A percentile compares a stretch with the other conserved stretches of the same genome.
These are phyloP conservation scores for Phlebiopsis flavidoalba DNA, from an alignment of 768 basidiomycete genomes.

Conservation along the genomic window DNA sequence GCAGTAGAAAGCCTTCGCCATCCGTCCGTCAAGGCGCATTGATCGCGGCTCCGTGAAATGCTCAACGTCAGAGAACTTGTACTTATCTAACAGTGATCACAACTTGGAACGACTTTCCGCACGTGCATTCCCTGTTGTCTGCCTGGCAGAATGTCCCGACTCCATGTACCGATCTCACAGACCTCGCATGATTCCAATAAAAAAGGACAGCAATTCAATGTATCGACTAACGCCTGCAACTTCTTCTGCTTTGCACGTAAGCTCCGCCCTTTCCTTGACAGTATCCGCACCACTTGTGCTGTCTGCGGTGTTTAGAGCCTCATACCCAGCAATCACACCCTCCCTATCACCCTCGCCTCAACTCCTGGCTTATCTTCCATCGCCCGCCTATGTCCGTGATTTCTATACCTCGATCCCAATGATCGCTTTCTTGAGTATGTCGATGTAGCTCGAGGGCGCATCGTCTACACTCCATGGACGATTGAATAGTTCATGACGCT, in stretches of 20 bases:
- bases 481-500: background rate
- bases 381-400: conserved; percentile 19
- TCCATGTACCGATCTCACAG: too few species aligned
- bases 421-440: conserved; percentile 23
- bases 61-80: too few species aligned
- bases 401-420: conserved; percentile 22
- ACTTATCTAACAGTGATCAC: too few species aligned
- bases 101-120: too few species aligned
- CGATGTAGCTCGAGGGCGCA: conserved; percentile 18
- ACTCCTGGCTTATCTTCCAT: conserved; percentile 25
- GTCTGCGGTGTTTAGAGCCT: conserved; percentile 14
- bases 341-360: conserved; percentile 16
- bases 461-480: conserved; percentile 18
- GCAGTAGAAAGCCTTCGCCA: background rate
- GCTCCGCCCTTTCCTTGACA: conserved; percentile 9
- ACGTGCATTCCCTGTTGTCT: too few species aligned
- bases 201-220: background rate
- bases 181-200: too few species aligned
- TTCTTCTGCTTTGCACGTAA: background rate
- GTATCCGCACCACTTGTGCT: conserved; percentile 15
- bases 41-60: background rate
- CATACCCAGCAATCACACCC: conserved; percentile 19
- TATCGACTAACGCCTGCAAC: background rate
- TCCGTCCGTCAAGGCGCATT: background rate
- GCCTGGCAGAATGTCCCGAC: too few species aligned